These are phyloP conservation scores for Fusarium napiforme DNA, from an alignment of 2,329 filamentous ascomycete species.

Conservation along the genomic window DNA sequence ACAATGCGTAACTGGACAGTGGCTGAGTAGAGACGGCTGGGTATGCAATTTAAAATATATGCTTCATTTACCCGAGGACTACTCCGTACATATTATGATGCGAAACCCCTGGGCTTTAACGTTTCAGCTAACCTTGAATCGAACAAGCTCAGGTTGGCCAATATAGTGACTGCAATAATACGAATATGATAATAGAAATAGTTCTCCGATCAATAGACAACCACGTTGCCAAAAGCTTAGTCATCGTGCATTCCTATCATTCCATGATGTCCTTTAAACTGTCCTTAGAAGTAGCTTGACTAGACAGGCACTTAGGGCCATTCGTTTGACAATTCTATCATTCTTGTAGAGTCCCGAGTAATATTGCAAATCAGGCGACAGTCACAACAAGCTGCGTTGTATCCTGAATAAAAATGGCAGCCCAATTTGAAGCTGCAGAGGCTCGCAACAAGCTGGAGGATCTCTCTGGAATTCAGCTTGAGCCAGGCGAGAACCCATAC, in stretches of 20 bases:
- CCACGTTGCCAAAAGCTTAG: conserved; percentile 19
- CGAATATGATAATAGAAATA: conserved; percentile 3
- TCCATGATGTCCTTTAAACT: background rate
- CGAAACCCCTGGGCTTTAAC: background rate
- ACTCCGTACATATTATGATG: background rate
- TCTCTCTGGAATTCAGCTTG: conserved; percentile 61
- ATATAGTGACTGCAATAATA: background rate
- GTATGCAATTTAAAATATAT: conserved; percentile 18
- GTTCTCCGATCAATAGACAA: conserved; percentile 4
- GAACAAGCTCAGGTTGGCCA: conserved; percentile 11
- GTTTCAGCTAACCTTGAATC: conserved; percentile 25
- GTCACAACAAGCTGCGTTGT: background rate
- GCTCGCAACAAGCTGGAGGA: conserved; percentile 64
- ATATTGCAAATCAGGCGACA: background rate
- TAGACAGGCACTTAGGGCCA: background rate
- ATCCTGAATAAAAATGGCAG: conserved; percentile 18
- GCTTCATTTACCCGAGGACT: background rate
- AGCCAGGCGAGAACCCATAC: conserved; percentile 77
- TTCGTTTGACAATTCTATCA: background rate
- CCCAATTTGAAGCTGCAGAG: conserved; percentile 45
- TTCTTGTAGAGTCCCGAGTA: background rate
- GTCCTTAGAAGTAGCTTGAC: conserved; percentile 11
- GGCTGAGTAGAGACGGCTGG: conserved; percentile 21
- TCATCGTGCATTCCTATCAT: conserved; percentile 26
- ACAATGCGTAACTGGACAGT: conserved; percentile 24